Percentiles rank a stretch among this genome's conserved stretches.
Conservation (phyloP, 2,329 filamentous ascomycete genomes). For the Fusarium drepaniforme region DNA sequence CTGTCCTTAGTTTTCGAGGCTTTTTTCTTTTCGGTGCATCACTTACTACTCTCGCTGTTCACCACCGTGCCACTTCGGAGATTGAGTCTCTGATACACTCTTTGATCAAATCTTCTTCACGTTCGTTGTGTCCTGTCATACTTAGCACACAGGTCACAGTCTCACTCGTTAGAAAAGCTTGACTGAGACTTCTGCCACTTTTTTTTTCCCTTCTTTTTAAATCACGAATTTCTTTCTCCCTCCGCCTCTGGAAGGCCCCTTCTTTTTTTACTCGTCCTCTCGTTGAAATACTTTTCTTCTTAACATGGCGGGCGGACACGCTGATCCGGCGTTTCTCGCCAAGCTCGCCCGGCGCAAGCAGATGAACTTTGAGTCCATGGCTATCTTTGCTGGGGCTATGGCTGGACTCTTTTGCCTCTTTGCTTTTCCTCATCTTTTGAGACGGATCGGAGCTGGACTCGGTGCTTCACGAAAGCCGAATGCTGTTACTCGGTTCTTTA, state of each 20-base stretch:
- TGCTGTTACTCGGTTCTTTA: constrained; percentile 18
- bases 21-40: constrained; percentile 4
- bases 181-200: constrained; percentile 1
- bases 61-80: constrained; percentile 27
- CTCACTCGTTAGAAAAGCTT: constrained; percentile 24
- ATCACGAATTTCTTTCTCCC: background rate
- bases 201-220: background rate
- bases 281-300: background rate
- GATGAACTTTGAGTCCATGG: constrained; percentile 44
- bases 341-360: constrained; percentile 39
- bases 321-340: constrained; percentile 33
- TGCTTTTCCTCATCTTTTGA: constrained; percentile 22
- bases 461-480: constrained; percentile 25
- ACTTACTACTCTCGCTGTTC: constrained; percentile 16
- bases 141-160: constrained; percentile 22
- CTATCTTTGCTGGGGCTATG: constrained; percentile 37
- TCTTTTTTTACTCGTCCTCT: background rate
- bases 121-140: constrained; percentile 30
- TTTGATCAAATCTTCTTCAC: constrained; percentile 28
- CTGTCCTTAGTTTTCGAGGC: constrained; percentile 5
- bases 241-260: background rate
- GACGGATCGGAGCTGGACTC: constrained; percentile 19
- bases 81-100: constrained; percentile 26
- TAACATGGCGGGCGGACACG: constrained; percentile 27
- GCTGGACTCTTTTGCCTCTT: constrained; percentile 26